These are phyloP conservation scores for Endothia cerciana DNA, from an alignment of 2,329 filamentous ascomycete species.

Conservation along the genomic window DNA sequence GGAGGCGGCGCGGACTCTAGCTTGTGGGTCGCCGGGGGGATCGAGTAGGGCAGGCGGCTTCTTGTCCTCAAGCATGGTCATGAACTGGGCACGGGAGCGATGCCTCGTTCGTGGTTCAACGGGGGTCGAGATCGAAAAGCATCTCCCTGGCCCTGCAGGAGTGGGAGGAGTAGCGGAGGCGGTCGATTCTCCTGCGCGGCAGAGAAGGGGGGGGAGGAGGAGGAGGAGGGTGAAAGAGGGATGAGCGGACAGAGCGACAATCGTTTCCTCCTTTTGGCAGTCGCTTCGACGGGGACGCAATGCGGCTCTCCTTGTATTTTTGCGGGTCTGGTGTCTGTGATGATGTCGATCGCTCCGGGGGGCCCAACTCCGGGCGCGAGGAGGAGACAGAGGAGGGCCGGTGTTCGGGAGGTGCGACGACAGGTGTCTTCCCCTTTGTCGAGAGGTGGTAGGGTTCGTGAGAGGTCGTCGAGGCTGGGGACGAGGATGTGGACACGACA, in stretches of 20 bases:
- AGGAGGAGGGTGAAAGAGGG: not conserved
- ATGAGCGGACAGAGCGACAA: conserved; percentile 11
- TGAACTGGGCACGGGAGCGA: conserved; percentile 11
- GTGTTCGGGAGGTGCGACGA: not conserved
- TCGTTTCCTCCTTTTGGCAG: conserved; percentile 17
- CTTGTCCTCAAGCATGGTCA: conserved; percentile 27
- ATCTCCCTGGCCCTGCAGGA: conserved; percentile 14
- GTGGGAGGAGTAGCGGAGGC: not conserved
- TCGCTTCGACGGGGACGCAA: conserved; percentile 1
- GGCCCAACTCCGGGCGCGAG: not conserved
- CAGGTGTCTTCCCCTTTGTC: not conserved
- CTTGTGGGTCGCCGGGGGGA: conserved; percentile 22
- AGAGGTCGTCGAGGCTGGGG: not conserved
- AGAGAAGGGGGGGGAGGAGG: not conserved
- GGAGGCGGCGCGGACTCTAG: conserved; percentile 27
- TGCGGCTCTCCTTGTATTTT: conserved; percentile 15
- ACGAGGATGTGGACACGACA: not conserved
- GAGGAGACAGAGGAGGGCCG: not conserved
- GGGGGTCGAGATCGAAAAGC: conserved; percentile 17
- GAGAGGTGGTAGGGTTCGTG: not conserved
- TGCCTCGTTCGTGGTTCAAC: conserved; percentile 21
- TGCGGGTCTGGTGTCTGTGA: conserved; percentile 13
- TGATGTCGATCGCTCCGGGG: conserved; percentile 8
- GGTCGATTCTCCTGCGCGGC: not conserved
- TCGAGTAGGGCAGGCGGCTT: conserved; percentile 19